Conservation (phyloP, 73 alveolate species). For the Tetrahymena elliotti region DNA sequence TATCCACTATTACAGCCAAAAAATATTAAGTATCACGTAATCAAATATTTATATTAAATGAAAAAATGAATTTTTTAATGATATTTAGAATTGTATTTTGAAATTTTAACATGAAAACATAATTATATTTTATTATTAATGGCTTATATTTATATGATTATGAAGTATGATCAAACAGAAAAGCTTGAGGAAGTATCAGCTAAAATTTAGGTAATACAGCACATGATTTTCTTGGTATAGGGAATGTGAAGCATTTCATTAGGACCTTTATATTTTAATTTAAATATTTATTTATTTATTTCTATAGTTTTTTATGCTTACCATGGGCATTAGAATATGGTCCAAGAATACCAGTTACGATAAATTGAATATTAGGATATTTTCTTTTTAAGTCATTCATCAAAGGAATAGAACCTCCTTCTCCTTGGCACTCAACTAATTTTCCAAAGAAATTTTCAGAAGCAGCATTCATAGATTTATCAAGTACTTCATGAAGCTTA, state of each 20-base stretch:
- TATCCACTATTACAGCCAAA: too few relatives aligned
- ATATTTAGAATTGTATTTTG: too few relatives aligned
- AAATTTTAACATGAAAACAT: too few relatives aligned
- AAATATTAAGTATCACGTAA: too few relatives aligned
- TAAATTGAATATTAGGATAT: constrained; percentile 71
- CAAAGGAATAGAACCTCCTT: constrained; percentile 91
- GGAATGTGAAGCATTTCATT: constrained; percentile 77
- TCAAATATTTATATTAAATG: too few relatives aligned
- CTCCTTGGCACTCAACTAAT: constrained; percentile 51
- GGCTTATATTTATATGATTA: too few relatives aligned
- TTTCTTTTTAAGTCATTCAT: constrained; percentile 61
- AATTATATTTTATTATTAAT: too few relatives aligned
- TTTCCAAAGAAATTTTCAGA: constrained; percentile 55
- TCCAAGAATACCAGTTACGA: constrained; percentile 74
- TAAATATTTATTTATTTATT: not conserved
- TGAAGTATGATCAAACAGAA: not conserved
- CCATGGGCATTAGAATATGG: constrained; percentile 77
- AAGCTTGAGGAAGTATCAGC: constrained; percentile 1
- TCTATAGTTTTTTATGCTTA: not conserved
- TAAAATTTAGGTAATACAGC: constrained; percentile 22
- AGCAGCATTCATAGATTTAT: constrained; percentile 50
- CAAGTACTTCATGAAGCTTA: not conserved
- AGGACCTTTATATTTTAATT: constrained; percentile 30
- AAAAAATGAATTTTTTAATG: too few relatives aligned
- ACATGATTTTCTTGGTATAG: constrained; percentile 56